Evolutionary conservation across 1,284 basidiomycete species (phyloP), one percentile per base, ranked within the genome.

Genomic region (Peniophora sp.): DNA sequence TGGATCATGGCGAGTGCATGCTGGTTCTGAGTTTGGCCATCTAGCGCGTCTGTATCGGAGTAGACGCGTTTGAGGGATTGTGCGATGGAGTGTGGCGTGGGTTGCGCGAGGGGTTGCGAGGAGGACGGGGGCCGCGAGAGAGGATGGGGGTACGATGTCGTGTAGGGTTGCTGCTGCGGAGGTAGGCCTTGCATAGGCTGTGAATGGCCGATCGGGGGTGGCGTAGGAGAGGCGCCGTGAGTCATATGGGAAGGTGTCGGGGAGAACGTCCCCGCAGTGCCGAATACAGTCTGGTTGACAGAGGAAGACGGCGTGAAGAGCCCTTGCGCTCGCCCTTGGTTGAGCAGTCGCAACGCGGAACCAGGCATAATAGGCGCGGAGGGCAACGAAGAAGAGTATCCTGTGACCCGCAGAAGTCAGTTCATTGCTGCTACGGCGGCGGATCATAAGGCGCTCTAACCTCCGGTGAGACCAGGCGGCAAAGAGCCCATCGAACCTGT

Each of bases 241-340:
- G 54, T 51, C 42, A 52, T 55, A 24, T 68, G 66, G 17, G 69
- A 70, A 52, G 71, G 71, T 54, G 72, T 72, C 44, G 75, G 69
- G 46, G 57, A 51, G 14, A 54, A 54, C 2, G 53, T 52, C 14
- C 52, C 52, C 8, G n/a, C 18, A 22, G 57, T 64, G 55, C 56
- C 63, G 61, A 51, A 63, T 58, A 50, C 59, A 51, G 50, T 57
- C 51, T 47, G 67, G 61, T 58, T 64, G 51, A 68, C 66, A 47
- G 87, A 83, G 12, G 85, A 88, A 20, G 86, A 87, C 3, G 86
- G 86, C 11, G 88, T 89, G 62, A 90, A 89, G 23, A 91, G 74
- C 48, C 88, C 88, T 69, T 91, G 87, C 0, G 88, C 88, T 50
- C 88, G 81, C 51, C 88, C 88, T 73, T 92, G 87, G 60, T 88